Conservation (phyloP, 805 yeast species). For the Kluyveromyces dobzhanskii region DNA sequence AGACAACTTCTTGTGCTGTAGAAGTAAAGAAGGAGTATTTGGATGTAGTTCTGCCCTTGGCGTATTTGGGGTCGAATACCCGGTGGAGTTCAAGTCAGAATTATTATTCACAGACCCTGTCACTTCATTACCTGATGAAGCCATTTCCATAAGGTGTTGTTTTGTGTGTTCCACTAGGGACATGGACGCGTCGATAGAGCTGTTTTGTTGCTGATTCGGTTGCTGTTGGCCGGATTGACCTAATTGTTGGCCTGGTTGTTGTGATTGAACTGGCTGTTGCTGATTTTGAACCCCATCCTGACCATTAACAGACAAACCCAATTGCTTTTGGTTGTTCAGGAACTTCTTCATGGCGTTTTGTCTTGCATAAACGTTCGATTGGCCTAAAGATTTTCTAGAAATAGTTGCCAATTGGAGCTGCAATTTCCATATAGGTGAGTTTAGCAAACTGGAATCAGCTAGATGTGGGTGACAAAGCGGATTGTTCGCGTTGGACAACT, state of each 20-base stretch:
- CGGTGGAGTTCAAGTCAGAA: conserved; percentile 15
- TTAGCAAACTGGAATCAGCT: conserved; percentile 25
- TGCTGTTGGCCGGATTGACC: not conserved
- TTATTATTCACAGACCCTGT: conserved; percentile 1
- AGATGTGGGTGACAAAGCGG: conserved; percentile 30
- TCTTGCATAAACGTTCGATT: conserved; percentile 30
- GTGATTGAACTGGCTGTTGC: conserved; percentile 10
- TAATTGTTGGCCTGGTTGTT: conserved; percentile 7
- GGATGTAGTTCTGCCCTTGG: conserved; percentile 24
- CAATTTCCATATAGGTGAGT: conserved; percentile 30
- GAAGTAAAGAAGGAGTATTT: conserved; percentile 22
- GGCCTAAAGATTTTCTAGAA: conserved; percentile 28
- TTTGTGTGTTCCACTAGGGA: conserved; percentile 29
- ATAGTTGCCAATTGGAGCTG: conserved; percentile 28
- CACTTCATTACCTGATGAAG: conserved; percentile 6
- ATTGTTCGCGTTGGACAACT: conserved; percentile 20
- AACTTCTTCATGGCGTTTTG: conserved; percentile 32
- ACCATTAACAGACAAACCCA: not conserved
- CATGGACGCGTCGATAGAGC: conserved; percentile 13
- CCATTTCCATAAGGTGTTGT: conserved; percentile 25
- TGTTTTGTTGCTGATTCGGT: conserved; percentile 3
- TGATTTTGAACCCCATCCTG: conserved; percentile 2
- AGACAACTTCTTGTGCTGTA: conserved; percentile 35
- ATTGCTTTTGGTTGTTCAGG: conserved; percentile 19
- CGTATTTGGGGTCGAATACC: conserved; percentile 27